These are phyloP conservation scores for Diaporthe sp. DNA, from an alignment of 2,329 filamentous ascomycete species.

Conservation along the genomic window DNA sequence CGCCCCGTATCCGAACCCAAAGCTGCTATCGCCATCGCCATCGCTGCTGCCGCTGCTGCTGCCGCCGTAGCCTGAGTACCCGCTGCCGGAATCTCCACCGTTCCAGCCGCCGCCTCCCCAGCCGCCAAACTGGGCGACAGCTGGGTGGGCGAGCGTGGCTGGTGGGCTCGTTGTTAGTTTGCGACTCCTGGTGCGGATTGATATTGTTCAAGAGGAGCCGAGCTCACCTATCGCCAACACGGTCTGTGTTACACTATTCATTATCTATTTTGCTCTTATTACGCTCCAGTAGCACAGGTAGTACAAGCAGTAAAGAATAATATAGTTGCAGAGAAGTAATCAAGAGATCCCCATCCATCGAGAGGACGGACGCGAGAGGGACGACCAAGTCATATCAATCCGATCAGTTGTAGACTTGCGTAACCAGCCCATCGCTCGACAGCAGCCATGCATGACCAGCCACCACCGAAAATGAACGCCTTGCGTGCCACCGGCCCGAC, in stretches of 20 bases:
- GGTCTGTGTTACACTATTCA: slow-evolving; percentile 3
- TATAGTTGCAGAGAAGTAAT: neutral
- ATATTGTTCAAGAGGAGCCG: neutral
- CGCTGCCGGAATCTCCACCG: neutral
- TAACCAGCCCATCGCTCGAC: neutral
- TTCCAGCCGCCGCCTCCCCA: slow-evolving; percentile 22
- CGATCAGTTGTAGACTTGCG: neutral
- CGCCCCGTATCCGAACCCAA: neutral
- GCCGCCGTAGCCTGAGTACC: slow-evolving; percentile 6
- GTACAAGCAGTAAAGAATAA: neutral
- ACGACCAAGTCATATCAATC: neutral
- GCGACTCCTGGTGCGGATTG: no score
- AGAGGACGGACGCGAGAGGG: neutral
- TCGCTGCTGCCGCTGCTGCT: neutral
- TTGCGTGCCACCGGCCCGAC: neutral
- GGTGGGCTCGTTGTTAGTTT: neutral
- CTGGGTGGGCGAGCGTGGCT: neutral
- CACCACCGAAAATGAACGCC: neutral
- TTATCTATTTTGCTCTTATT: neutral
- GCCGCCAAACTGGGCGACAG: slow-evolving; percentile 33
- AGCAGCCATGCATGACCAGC: neutral
- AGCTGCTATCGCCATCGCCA: neutral
- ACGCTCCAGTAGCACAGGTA: neutral
- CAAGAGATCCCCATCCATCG: neutral
- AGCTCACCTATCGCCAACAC: slow-evolving; percentile 31